These are phyloP conservation scores for Brasenia schreberi DNA, from an alignment of 164 flowering plant species.

Conservation along the genomic window DNA sequence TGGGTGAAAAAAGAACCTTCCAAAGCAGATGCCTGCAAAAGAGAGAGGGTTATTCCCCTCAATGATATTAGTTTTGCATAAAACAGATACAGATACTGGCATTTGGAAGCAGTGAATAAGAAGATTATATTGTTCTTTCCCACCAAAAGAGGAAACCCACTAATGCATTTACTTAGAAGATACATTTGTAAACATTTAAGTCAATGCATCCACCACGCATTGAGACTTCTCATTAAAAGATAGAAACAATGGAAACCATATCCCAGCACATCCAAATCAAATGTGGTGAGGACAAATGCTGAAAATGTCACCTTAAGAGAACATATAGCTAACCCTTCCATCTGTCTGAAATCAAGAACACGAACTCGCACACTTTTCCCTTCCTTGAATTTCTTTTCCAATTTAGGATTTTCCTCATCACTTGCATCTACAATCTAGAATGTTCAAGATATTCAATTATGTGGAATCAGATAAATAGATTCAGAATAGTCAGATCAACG, in stretches of 20 bases:
- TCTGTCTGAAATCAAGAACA: constrained; percentile 58
- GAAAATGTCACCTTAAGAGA: constrained; percentile 41
- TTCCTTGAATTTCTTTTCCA: constrained; percentile 66
- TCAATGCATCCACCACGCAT: too few species aligned
- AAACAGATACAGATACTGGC: too few species aligned
- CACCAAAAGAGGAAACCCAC: too few species aligned
- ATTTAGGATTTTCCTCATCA: constrained; percentile 46
- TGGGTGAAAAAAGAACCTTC: constrained; percentile 83
- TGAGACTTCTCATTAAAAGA: too few species aligned
- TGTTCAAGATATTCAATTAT: neutral
- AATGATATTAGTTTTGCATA: too few species aligned
- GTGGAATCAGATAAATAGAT: neutral
- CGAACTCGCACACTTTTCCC: constrained; percentile 66
- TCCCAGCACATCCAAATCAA: too few species aligned
- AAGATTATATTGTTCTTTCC: too few species aligned
- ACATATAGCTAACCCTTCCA: constrained; percentile 87
- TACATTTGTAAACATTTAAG: too few species aligned
- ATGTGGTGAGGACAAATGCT: neutral
- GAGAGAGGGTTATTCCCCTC: too few species aligned
- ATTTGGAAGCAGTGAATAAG: too few species aligned
- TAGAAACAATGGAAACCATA: too few species aligned
- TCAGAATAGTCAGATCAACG: neutral
- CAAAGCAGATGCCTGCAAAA: constrained; percentile 64
- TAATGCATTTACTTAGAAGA: too few species aligned
- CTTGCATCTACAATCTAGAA: constrained; percentile 59